Conservation (phyloP, 1,284 basidiomycete genomes). For the Boletellus sp. region DNA sequence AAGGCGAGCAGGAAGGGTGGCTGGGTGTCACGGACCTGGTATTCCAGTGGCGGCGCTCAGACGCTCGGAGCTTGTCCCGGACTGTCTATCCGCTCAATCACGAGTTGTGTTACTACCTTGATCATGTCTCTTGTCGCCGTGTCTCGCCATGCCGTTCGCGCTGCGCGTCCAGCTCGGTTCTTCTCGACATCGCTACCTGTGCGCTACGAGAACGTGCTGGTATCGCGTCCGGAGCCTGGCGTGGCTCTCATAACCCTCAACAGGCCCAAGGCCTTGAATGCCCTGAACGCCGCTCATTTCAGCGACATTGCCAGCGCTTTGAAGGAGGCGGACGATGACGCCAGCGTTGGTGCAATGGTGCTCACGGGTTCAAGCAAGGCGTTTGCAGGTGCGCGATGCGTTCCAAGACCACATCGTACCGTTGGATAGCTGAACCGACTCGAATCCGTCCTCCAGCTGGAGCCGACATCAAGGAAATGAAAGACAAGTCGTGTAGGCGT, state of each 20-base stretch:
- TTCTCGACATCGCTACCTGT: slow-evolving; percentile 23
- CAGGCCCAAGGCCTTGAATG: slow-evolving; percentile 94
- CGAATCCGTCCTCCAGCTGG: slow-evolving; percentile 50
- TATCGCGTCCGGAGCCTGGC: slow-evolving; percentile 67
- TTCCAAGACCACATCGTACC: slow-evolving; percentile 1
- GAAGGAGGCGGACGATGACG: slow-evolving; percentile 69
- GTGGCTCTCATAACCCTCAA: slow-evolving; percentile 93
- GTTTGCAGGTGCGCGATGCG: slow-evolving; percentile 72
- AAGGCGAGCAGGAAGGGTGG: no score
- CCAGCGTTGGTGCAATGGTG: slow-evolving; percentile 79
- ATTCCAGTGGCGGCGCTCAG: neutral
- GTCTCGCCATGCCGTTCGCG: slow-evolving; percentile 3
- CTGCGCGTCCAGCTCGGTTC: slow-evolving; percentile 9
- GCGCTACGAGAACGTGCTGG: slow-evolving; percentile 69
- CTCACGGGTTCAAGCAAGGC: slow-evolving; percentile 92
- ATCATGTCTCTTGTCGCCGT: slow-evolving; percentile 15
- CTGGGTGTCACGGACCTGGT: no score
- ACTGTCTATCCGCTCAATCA: neutral
- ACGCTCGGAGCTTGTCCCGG: neutral
- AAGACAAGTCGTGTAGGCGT: slow-evolving; percentile 79
- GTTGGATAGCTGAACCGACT: neutral
- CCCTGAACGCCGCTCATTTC: slow-evolving; percentile 80
- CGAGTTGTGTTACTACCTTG: neutral
- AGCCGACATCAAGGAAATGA: slow-evolving; percentile 93
- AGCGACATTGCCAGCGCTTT: slow-evolving; percentile 76